Conservation (phyloP, 768 basidiomycete genomes). For the Panellus pusillus region DNA sequence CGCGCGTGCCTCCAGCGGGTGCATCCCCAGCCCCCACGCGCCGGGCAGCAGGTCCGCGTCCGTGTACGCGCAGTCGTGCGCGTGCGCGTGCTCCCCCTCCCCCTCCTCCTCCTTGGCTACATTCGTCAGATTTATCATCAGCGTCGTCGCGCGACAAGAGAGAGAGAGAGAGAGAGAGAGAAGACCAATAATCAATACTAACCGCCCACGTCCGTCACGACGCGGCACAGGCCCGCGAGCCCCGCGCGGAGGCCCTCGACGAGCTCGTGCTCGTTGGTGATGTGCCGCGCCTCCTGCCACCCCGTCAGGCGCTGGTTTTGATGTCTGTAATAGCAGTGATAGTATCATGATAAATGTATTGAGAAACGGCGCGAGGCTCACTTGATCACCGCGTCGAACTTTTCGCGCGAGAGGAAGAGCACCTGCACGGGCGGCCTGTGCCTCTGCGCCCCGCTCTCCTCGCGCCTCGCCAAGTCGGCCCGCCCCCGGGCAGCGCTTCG, state of each 20-base stretch:
- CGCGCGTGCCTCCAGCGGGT: constrained; percentile 13
- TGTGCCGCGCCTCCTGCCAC: constrained; percentile 20
- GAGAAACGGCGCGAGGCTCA: constrained; percentile 1
- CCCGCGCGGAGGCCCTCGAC: constrained; percentile 9
- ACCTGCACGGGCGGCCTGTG: constrained; percentile 12
- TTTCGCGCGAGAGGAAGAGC: constrained; percentile 16
- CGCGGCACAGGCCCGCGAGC: constrained; percentile 13
- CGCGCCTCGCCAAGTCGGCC: background rate
- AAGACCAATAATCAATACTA: background rate
- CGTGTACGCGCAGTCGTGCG: constrained; percentile 19
- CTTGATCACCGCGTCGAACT: constrained; percentile 16
- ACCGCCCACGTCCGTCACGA: constrained; percentile 1
- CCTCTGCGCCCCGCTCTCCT: background rate
- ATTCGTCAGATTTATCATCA: background rate
- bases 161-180: background rate
- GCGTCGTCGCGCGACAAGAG: too few species aligned
- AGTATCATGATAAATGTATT: too few species aligned
- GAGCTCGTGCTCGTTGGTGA: constrained; percentile 16
- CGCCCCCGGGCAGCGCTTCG: constrained; percentile 4
- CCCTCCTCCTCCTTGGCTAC: background rate
- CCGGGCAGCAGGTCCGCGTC: constrained; percentile 17
- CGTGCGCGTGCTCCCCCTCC: too few species aligned
- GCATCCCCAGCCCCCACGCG: constrained; percentile 17
- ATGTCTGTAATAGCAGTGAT: constrained; percentile 5
- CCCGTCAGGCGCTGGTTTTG: background rate